Evolutionary conservation across 2,329 filamentous ascomycete genomes (phyloP), one percentile per base, ranked within the genome.

Genomic region (Penicillium sp.): DNA sequence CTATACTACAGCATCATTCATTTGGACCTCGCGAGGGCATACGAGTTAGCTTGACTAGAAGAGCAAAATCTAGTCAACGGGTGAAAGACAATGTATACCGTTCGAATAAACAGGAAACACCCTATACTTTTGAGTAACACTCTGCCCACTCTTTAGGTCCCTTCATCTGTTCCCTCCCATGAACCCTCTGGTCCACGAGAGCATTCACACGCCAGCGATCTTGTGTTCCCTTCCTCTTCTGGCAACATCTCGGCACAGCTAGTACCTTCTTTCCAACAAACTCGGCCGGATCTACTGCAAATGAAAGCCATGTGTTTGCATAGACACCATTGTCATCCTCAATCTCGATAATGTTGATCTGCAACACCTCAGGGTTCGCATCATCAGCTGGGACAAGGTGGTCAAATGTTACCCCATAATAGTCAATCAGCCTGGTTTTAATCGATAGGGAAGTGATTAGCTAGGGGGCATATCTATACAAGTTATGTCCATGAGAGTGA

Each of bases 321-420:
- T 69, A 71, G 20, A 44, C 51, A 3, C 64, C 66, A 37, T 51
- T 44, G 49, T 66, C 60, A 42, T 63, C 58, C 16, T 73, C 69
- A 24, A 69, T 55, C 61, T 74, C 70, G 38, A 69, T 55, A 41
- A 74, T 71, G 36, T 71, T 73, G 36, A 74, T 68, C 52, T 69
- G 64, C 14, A 74, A 50, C 1, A 72, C 67, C 46, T 74, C 69
- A n/a, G 68, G 70, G 49, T 69, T 55, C 22, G 28, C 27, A 40
- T 74, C 64, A 29, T 68, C 46, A 23, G 29, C 22, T 27, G 48
- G 40, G 31, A 42, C 42, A 13, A 46, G 44, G 41, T 52, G 49
- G 41, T 51, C 46, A 23, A 46, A 52, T 38, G 49, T 50, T n/a
- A 54, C 44, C 10, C 40, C 45, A 29, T 52, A 47, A 28, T 49